These are phyloP conservation scores for Colletotrichum phormii DNA, from an alignment of 2,329 filamentous ascomycete genomes.

Conservation along the genomic window DNA sequence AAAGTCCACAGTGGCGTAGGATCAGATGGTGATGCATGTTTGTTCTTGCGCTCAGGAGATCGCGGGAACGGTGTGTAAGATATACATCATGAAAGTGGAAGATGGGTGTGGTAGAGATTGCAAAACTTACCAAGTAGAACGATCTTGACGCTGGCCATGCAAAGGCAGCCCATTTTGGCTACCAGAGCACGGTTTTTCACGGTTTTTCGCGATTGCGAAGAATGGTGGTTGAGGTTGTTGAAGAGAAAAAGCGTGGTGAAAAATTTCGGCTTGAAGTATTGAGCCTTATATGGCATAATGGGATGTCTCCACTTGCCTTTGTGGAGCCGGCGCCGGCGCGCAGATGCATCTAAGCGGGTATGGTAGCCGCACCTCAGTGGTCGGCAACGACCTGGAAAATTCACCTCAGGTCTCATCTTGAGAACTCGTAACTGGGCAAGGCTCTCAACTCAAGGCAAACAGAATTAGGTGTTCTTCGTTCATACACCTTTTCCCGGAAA, in stretches of 20 bases:
- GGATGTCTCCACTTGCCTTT: constrained; percentile 10
- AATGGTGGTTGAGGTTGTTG: not conserved
- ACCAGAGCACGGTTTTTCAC: too few species aligned
- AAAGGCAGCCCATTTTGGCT: not conserved
- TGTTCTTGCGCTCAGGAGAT: constrained; percentile 71
- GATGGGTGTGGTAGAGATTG: constrained; percentile 22
- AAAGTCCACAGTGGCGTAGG: constrained; percentile 35
- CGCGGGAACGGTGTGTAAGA: constrained; percentile 69
- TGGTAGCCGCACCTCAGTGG: not conserved
- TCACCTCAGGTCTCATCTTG: not conserved
- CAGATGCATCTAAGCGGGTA: not conserved
- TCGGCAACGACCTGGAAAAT: constrained; percentile 5
- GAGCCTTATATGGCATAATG: constrained; percentile 7
- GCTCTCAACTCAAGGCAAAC: not conserved
- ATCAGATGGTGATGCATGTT: constrained; percentile 85
- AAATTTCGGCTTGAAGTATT: constrained; percentile 38
- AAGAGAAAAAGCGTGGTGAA: constrained; percentile 6
- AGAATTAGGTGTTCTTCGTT: not conserved
- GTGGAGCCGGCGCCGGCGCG: not conserved
- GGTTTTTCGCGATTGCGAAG: not conserved
- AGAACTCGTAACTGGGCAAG: not conserved
- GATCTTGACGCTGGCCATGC: not conserved
- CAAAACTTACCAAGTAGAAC: constrained; percentile 40
- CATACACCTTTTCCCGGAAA: not conserved
- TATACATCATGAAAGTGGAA: constrained; percentile 59